These are phyloP conservation scores for Plasmodium gallinaceum DNA, from an alignment of 169 alveolate species.

Conservation along the genomic window DNA sequence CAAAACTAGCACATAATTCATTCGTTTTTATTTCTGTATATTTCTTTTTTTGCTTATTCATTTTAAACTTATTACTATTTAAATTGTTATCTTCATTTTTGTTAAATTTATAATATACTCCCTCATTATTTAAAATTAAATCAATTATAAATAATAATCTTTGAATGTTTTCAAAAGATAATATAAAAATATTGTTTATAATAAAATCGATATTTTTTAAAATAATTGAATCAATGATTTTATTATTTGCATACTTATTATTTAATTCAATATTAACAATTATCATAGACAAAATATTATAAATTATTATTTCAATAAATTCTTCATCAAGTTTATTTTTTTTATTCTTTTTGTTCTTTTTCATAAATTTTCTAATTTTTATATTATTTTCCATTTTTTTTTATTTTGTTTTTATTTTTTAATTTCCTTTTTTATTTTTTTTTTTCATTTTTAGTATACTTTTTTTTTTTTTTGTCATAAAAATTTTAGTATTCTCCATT, in stretches of 20 bases:
- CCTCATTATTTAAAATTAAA: constrained; percentile 62
- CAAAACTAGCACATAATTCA: neutral
- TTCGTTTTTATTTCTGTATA: neutral
- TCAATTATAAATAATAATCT: constrained; percentile 45
- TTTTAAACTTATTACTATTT: neutral
- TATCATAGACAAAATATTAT: constrained; percentile 39
- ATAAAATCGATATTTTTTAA: constrained; percentile 26
- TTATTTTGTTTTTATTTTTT: no score
- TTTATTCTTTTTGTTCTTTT: constrained; percentile 15
- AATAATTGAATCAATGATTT: constrained; percentile 45
- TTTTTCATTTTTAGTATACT: no score
- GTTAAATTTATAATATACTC: constrained; percentile 53
- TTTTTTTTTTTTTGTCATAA: no score
- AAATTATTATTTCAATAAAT: constrained; percentile 37
- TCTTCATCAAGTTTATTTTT: constrained; percentile 31
- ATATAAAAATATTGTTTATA: constrained; percentile 27
- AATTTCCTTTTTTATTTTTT: no score
- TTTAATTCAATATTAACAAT: constrained; percentile 41
- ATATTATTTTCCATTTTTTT: neutral
- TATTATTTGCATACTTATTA: constrained; percentile 46
- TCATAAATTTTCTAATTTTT: constrained; percentile 15
- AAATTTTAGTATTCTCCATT: no score
- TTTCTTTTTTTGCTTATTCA: constrained; percentile 3
- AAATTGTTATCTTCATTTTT: constrained; percentile 4
- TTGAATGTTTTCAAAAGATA: constrained; percentile 32